phyloP scores from a whole-genome alignment of 108 stramenopile genomes.

The Nitzschia sp. region DNA sequence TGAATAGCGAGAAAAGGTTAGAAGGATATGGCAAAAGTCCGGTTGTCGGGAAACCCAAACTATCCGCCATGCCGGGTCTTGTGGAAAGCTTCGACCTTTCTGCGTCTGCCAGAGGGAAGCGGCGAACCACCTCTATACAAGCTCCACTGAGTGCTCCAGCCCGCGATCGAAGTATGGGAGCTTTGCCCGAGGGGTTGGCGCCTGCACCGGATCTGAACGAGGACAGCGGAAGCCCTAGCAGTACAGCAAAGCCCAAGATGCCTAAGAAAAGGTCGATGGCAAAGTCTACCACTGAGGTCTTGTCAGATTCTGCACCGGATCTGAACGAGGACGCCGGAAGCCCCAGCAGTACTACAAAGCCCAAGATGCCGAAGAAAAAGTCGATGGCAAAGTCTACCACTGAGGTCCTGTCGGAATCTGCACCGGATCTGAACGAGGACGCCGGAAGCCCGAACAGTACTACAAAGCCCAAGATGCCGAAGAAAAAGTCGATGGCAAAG shows the following conservation, averaged over 20 bases:
- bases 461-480: not conserved
- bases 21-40: constrained; percentile 1
- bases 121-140: not conserved
- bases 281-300: no score
- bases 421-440: not conserved
- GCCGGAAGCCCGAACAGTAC: not conserved
- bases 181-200: not conserved
- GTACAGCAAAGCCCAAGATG: not conserved
- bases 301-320: not conserved
- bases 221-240: not conserved
- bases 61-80: not conserved
- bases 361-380: not conserved
- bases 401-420: not conserved
- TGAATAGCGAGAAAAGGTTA: not conserved
- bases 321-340: not conserved
- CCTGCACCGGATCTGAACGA: not conserved
- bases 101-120: no score
- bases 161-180: not conserved
- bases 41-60: not conserved
- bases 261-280: no score
- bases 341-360: not conserved
- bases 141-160: not conserved
- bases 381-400: no score
- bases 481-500: no score
- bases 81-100: no score